phyloP scores from a whole-genome alignment of 108 stramenopile species.

The Nitzschia inconspicua region DNA sequence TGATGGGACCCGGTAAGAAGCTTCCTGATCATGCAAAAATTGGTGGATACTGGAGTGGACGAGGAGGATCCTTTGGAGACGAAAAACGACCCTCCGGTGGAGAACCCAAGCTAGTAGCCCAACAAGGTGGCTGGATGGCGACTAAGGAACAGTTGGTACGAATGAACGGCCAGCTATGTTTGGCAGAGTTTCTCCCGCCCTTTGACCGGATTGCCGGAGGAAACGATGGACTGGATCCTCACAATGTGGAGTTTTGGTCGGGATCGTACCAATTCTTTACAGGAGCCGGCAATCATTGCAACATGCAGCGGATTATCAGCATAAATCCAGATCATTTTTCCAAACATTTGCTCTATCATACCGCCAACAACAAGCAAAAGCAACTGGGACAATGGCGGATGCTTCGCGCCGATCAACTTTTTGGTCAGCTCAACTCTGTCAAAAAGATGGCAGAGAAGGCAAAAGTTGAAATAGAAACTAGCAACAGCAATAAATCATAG shows the following conservation, averaged over 20 bases:
- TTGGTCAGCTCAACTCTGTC: slow-evolving; percentile 75
- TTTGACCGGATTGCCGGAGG: slow-evolving; percentile 29
- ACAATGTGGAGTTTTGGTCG: slow-evolving; percentile 76
- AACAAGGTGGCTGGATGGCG: slow-evolving; percentile 82
- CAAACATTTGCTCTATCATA: slow-evolving; percentile 73
- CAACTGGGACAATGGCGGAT: slow-evolving; percentile 40
- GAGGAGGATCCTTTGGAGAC: slow-evolving; percentile 34
- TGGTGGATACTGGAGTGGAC: slow-evolving; percentile 72
- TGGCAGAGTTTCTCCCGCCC: slow-evolving; percentile 67
- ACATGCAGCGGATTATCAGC: slow-evolving; percentile 70
- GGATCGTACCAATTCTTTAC: slow-evolving; percentile 71
- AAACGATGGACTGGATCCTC: slow-evolving; percentile 61
- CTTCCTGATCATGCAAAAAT: slow-evolving; percentile 28
- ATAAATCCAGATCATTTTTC: slow-evolving; percentile 74
- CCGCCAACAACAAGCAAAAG: slow-evolving; percentile 79
- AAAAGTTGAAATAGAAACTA: neutral
- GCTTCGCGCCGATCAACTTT: slow-evolving; percentile 52
- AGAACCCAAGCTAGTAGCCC: slow-evolving; percentile 44
- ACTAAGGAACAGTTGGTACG: slow-evolving; percentile 54
- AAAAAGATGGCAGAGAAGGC: slow-evolving; percentile 33
- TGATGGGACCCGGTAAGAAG: slow-evolving; percentile 42
- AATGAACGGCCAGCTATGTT: slow-evolving; percentile 54
- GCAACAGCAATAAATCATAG: no score
- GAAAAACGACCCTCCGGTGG: slow-evolving; percentile 23
- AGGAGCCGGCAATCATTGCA: slow-evolving; percentile 55